Evolutionary conservation across 352 stramenopile genomes (phyloP), one percentile per base, ranked within the genome.

Genomic region (Pythium insidiosum): DNA sequence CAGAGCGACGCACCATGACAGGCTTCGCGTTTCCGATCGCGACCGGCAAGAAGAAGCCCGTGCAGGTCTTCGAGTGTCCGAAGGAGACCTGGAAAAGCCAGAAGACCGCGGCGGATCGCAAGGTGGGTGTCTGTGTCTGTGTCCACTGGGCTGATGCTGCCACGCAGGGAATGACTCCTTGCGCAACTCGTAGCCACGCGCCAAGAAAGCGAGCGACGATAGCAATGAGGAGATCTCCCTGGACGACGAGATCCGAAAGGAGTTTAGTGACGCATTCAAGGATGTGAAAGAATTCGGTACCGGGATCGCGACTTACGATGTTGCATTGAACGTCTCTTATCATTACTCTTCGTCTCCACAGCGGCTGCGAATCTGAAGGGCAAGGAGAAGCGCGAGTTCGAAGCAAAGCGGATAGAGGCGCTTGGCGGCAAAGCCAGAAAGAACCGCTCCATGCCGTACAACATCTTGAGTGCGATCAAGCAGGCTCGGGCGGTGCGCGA

Each of bases 1-100:
- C n/a, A n/a, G n/a, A n/a, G n/a, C n/a, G n/a, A n/a, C n/a, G n/a
- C n/a, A n/a, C n/a, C n/a, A n/a, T n/a, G n/a, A n/a, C n/a, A n/a
- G n/a, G n/a, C n/a, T n/a, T n/a, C n/a, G n/a, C 77, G 55, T 88
- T 88, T 51, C 76, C 76, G 26, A 75, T 88, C 39, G 67, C 76
- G 21, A 82, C 60, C 38, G 70, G 72, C 56, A 78, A 86, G 59
- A 85, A 84, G 68, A 86, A 83, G 59, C 38, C 56, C 40, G 74
- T 92, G 45, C 56, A 89, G 38, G 74, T 89, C 22, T 88, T 88
- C 31, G 67, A 79, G 53, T 89, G 79, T 46, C 77, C 77, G 12
- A 53, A 68, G 9, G 74, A 86, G 61, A 64, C 74, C 24, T 89
- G 77, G 77, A 89, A 89, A 43, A 58, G 60, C 20, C 69, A 66